phyloP scores from a whole-genome alignment of 148 eudicot species.

The Simmondsia chinensis region DNA sequence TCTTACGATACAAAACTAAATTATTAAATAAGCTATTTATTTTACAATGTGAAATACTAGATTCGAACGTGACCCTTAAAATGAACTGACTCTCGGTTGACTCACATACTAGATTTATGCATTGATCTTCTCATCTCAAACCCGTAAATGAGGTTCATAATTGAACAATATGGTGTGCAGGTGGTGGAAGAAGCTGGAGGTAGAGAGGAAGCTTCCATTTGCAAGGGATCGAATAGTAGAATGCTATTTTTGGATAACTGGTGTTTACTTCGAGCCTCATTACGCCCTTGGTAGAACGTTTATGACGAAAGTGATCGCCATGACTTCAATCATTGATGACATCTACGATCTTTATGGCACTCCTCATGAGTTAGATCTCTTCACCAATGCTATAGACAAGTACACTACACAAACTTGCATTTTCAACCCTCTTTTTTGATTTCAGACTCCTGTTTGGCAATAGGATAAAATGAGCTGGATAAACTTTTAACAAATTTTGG shows the following conservation, averaged over 20 bases:
- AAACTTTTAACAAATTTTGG: not conserved
- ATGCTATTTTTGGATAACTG: slow-evolving; percentile 29
- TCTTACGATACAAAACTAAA: no score
- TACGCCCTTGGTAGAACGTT: slow-evolving; percentile 21
- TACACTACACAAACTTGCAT: not conserved
- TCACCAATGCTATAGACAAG: slow-evolving; percentile 26
- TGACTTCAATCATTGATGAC: slow-evolving; percentile 30
- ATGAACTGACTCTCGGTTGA: no score
- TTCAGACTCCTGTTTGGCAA: no score
- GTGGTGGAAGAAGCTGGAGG: slow-evolving; percentile 22
- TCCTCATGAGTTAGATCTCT: slow-evolving; percentile 23
- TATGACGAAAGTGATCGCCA: slow-evolving; percentile 13
- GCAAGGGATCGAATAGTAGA: slow-evolving; percentile 30
- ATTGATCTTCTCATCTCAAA: no score
- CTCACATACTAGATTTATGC: no score
- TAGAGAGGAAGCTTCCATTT: slow-evolving; percentile 14
- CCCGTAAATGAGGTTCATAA: no score
- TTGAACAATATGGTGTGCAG: no score
- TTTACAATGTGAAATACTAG: no score
- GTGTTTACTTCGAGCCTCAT: slow-evolving; percentile 24
- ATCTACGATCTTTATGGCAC: slow-evolving; percentile 39
- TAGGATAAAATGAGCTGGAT: not conserved
- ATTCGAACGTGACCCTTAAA: no score
- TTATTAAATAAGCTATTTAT: no score
- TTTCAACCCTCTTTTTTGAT: not conserved